Evolutionary conservation across 2,329 filamentous ascomycete species (phyloP), one percentile per base, ranked within the genome.

Genomic region (Nothopassalora personata): DNA sequence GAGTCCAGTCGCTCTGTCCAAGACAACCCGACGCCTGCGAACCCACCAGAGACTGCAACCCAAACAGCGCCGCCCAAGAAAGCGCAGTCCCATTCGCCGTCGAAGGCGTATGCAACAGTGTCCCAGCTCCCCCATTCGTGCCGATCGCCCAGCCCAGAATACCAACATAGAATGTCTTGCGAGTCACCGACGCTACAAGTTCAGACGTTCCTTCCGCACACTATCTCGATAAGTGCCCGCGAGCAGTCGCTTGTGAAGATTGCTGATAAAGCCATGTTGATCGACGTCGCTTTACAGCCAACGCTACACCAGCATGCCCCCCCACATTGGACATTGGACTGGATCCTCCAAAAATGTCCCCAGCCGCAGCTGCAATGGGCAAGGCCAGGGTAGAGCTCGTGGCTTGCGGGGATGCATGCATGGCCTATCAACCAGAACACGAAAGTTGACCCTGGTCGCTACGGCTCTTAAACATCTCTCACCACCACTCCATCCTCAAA

Each of bases 1-100:
- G 56, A n/a, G 65, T 66, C 60, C 65, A 65, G 46, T 66, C 65
- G 19, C 51, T 54, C 54, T 66, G 64, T 2, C 64, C 52, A 6
- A 65, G 55, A 28, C 57, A 59, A 9, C 58, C 58, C 9, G 58
- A 60, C 5, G 60, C 59, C 45, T 57, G 57, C 3, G 60, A 53
- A 2, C 62, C 62, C n/a, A 59, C 52, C 19, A 64, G 56, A 4
- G 58, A 58, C 36, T 60, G 58, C 49, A 64, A 54, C 30, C 55
- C 60, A 15, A 57, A 56, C 0, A 62, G 60, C 1, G 67, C 62
- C 11, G 53, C 58, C 58, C 60, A 59, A 10, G 58, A 62, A 6
- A 58, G 53, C 13, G 54, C 33, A 23, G 27, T 54, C 13, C 56
- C 58, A n/a, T 63, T 55, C 9, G 45, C 58, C 30, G 60, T 63